These are phyloP conservation scores for Rhododendron mucronatum DNA, from an alignment of 148 eudicot genomes.

Conservation along the genomic window DNA sequence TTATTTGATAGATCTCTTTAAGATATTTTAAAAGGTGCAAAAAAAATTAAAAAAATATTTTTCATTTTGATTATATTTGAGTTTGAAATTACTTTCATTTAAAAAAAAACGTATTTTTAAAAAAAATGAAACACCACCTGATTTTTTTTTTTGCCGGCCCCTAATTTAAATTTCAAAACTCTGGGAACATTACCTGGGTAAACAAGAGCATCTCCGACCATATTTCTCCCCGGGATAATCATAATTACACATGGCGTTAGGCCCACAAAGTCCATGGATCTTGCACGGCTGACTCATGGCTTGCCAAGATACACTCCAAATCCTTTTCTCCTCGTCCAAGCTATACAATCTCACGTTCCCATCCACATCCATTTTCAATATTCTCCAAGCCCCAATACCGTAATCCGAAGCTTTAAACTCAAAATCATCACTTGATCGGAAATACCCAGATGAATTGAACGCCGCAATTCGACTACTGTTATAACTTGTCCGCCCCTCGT, in stretches of 20 bases:
- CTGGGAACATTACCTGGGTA: background rate
- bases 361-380: constrained; percentile 39
- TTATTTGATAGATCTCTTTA: no score
- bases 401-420: constrained; percentile 21
- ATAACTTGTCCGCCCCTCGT: no score
- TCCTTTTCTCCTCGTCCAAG: constrained; percentile 2
- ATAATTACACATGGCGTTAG: constrained; percentile 26
- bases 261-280: constrained; percentile 36
- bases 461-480: no score
- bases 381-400: constrained; percentile 25
- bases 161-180: no score
- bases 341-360: constrained; percentile 48
- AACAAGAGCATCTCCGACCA: background rate
- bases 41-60: no score
- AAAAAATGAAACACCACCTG: no score
- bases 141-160: no score
- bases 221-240: background rate
- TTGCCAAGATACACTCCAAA: constrained; percentile 46
- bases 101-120: no score
- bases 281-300: constrained; percentile 9
- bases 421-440: constrained; percentile 27
- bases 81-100: no score
- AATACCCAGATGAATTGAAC: constrained; percentile 2
- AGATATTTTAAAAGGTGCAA: no score
- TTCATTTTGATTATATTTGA: no score